A percentile compares a stretch with the other conserved stretches of the same genome.
phyloP scores from a whole-genome alignment of 1,284 basidiomycete species.

The Naganishia sp. region DNA sequence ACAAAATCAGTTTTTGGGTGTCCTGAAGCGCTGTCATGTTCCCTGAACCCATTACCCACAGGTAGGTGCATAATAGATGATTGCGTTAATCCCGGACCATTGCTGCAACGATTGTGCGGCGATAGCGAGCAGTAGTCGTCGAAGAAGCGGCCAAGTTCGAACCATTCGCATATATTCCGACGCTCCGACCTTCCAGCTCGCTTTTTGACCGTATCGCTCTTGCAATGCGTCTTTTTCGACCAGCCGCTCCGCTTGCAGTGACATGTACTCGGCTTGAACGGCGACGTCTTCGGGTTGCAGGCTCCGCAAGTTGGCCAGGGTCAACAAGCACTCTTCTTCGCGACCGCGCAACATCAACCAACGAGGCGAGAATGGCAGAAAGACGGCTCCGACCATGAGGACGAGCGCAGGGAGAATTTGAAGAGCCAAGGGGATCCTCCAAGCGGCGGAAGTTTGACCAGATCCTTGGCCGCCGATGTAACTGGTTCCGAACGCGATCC shows the following conservation, averaged over 20 bases:
- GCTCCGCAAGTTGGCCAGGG: conserved; percentile 65
- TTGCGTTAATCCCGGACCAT: conserved; percentile 50
- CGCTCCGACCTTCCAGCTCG: conserved; percentile 43
- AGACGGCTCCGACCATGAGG: conserved; percentile 57
- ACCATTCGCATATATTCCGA: conserved; percentile 50
- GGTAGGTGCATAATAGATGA: conserved; percentile 44
- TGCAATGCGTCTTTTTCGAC: conserved; percentile 65
- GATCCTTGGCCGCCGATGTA: conserved; percentile 50
- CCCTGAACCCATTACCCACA: not conserved
- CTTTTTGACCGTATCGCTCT: conserved; percentile 50
- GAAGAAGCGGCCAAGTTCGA: conserved; percentile 47
- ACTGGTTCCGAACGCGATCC: conserved; percentile 70
- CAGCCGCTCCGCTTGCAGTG: conserved; percentile 73
- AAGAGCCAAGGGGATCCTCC: conserved; percentile 73
- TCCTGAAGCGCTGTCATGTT: not conserved
- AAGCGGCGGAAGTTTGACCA: conserved; percentile 62
- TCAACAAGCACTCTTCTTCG: conserved; percentile 69
- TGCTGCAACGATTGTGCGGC: conserved; percentile 51
- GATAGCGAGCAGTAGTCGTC: conserved; percentile 49
- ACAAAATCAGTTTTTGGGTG: not conserved
- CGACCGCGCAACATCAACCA: conserved; percentile 65
- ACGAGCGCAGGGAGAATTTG: conserved; percentile 73
- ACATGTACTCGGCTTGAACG: conserved; percentile 77
- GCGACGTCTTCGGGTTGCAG: conserved; percentile 63
- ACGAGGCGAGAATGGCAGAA: conserved; percentile 61